A percentile compares a stretch with the other conserved stretches of the same genome.
phyloP scores from a whole-genome alignment of 73 alveolate genomes.

The Stentor roeselii region DNA sequence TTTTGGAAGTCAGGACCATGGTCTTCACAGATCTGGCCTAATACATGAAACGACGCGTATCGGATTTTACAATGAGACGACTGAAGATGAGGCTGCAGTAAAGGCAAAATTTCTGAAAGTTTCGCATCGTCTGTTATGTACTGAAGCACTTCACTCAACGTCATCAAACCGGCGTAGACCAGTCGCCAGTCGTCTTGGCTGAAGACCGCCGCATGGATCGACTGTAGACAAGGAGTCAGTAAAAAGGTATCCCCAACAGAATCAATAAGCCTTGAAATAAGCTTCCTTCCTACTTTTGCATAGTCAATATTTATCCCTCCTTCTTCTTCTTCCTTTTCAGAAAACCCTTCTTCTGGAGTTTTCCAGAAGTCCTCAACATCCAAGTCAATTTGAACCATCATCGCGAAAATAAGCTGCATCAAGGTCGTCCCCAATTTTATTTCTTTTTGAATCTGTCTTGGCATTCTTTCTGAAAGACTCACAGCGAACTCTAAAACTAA shows the following conservation, averaged over 20 bases:
- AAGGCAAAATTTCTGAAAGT: constrained; percentile 67
- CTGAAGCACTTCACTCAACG: constrained; percentile 83
- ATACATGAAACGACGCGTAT: constrained; percentile 93
- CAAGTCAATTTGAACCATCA: constrained; percentile 76
- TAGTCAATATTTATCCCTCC: constrained; percentile 86
- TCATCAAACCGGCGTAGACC: constrained; percentile 79
- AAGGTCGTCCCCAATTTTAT: constrained; percentile 50
- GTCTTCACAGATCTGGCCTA: constrained; percentile 90
- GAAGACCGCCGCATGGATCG: constrained; percentile 52
- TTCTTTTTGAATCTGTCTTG: constrained; percentile 63
- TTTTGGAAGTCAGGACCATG: constrained; percentile 83
- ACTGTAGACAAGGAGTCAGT: constrained; percentile 55
- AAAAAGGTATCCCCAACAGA: constrained; percentile 79
- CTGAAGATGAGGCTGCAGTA: constrained; percentile 48
- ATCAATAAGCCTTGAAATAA: constrained; percentile 85
- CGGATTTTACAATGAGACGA: constrained; percentile 88
- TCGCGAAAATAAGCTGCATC: constrained; percentile 64
- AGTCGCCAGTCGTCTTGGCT: constrained; percentile 83
- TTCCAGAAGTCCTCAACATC: constrained; percentile 76
- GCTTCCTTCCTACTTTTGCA: constrained; percentile 81
- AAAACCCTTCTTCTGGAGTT: constrained; percentile 83
- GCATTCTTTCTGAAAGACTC: constrained; percentile 66
- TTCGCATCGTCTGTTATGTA: constrained; percentile 66
- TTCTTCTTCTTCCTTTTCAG: constrained; percentile 53
- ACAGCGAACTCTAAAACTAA: constrained; percentile 75